Evolutionary conservation across 768 basidiomycete species (phyloP).

Genomic region (Panaeolus papilionaceus): DNA sequence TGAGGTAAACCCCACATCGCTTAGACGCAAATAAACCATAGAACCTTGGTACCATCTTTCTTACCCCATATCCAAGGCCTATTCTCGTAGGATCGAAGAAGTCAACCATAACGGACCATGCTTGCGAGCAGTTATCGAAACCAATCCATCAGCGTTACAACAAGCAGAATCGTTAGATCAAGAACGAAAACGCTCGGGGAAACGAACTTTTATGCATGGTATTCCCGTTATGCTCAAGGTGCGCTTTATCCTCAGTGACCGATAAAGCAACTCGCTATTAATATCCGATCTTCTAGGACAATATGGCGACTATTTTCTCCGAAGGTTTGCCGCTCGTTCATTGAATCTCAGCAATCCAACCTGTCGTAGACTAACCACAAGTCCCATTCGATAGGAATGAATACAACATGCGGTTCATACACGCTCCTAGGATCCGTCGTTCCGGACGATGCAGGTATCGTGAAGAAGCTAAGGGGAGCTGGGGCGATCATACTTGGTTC

Average conservation of each 20-base stretch:
- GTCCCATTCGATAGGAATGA: conserved; percentile 43
- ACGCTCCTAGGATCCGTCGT: conserved; percentile 48
- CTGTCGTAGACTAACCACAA: neutral
- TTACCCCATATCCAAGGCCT: conserved; percentile 49
- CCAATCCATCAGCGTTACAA: conserved; percentile 56
- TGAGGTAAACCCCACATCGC: conserved; percentile 43
- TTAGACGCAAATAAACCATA: neutral
- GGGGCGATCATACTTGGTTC: conserved; percentile 53
- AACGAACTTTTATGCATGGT: conserved; percentile 56
- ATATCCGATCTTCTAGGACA: conserved; percentile 38
- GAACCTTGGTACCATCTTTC: conserved; percentile 11
- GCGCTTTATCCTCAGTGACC: conserved; percentile 1
- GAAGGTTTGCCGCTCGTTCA: conserved; percentile 45
- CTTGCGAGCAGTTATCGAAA: conserved; percentile 64
- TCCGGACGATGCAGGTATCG: conserved; percentile 51
- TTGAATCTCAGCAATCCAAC: conserved; percentile 7
- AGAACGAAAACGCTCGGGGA: conserved; percentile 47
- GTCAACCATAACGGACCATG: conserved; percentile 65
- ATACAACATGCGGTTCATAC: conserved; percentile 53
- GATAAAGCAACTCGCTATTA: neutral
- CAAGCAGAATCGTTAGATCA: conserved; percentile 58
- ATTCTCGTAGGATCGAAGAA: conserved; percentile 69
- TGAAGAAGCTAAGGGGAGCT: conserved; percentile 46
- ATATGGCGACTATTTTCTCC: conserved; percentile 51
- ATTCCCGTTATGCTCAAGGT: conserved; percentile 59